Evolutionary conservation across 1,284 basidiomycete species (phyloP).

Genomic region (Grifola frondosa): DNA sequence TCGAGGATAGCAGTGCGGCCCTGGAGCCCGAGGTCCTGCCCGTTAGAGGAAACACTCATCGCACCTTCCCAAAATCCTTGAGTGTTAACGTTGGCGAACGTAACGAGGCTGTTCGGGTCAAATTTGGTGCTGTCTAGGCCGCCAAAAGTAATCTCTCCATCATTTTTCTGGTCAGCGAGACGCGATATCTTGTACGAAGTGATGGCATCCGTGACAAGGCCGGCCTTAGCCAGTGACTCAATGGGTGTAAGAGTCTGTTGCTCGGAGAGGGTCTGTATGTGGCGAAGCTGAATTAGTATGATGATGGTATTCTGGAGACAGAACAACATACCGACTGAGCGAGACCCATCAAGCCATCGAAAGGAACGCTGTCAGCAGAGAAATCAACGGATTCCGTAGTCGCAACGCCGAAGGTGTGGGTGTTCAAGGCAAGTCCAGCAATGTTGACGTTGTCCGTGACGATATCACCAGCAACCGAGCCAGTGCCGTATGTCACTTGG

Average conservation of each 20-base stretch:
- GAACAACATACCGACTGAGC: conserved; percentile 59
- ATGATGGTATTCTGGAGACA: background rate
- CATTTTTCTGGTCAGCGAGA: conserved; percentile 68
- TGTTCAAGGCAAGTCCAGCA: conserved; percentile 61
- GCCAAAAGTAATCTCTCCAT: conserved; percentile 82
- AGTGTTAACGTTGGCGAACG: conserved; percentile 57
- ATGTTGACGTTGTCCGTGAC: conserved; percentile 68
- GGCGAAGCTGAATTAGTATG: conserved; percentile 6
- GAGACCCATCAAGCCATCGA: conserved; percentile 86
- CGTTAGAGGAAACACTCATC: conserved; percentile 60
- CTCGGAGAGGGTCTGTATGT: conserved; percentile 55
- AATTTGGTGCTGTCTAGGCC: conserved; percentile 76
- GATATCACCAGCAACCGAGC: conserved; percentile 66
- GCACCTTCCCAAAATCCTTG: conserved; percentile 79
- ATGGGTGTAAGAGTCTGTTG: conserved; percentile 70
- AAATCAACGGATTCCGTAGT: conserved; percentile 66
- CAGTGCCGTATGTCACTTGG: conserved; percentile 77
- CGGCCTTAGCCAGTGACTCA: conserved; percentile 64
- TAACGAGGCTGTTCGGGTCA: conserved; percentile 51
- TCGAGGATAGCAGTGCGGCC: conserved; percentile 76
- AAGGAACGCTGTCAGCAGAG: conserved; percentile 48
- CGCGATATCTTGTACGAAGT: conserved; percentile 83
- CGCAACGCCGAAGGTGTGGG: conserved; percentile 76
- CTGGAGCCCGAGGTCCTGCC: conserved; percentile 48
- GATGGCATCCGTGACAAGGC: conserved; percentile 66